These are phyloP conservation scores for Trichoderma lentiforme DNA, from an alignment of 2,329 filamentous ascomycete species.

Conservation along the genomic window DNA sequence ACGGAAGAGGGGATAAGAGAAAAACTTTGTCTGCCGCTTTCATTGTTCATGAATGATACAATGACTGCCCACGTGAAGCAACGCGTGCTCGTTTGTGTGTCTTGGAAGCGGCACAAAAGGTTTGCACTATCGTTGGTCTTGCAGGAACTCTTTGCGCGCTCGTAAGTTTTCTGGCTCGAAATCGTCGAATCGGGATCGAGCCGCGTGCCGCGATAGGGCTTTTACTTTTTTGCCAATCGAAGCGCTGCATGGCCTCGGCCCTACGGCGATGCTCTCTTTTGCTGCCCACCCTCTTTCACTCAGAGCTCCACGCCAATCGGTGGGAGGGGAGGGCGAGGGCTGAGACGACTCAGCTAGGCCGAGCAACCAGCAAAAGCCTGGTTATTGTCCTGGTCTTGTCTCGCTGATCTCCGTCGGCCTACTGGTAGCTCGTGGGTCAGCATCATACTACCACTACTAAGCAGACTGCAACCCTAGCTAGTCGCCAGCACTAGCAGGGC, in stretches of 20 bases:
- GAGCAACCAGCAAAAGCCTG: neutral
- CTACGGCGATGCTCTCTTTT: neutral
- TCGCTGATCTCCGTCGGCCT: slow-evolving; percentile 10
- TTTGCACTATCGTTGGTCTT: slow-evolving; percentile 1
- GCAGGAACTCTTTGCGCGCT: neutral
- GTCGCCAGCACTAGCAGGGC: slow-evolving; percentile 5
- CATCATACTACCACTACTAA: neutral
- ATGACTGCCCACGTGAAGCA: neutral
- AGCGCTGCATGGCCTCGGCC: neutral
- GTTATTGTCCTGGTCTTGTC: neutral
- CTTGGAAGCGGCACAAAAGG: neutral
- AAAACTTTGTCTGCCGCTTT: neutral
- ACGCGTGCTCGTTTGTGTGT: neutral
- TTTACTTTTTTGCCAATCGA: neutral
- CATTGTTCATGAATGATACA: neutral
- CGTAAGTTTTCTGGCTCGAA: neutral
- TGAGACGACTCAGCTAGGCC: neutral
- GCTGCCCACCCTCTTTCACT: neutral
- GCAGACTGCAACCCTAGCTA: neutral
- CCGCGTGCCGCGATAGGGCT: neutral
- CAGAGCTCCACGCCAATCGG: neutral
- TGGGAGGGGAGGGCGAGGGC: neutral
- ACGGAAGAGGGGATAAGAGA: neutral
- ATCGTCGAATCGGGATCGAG: slow-evolving; percentile 2
- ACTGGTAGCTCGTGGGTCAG: neutral